Base-by-base conservation (phyloP, 306 rosid genomes). In the Alnus rubra region DNA sequence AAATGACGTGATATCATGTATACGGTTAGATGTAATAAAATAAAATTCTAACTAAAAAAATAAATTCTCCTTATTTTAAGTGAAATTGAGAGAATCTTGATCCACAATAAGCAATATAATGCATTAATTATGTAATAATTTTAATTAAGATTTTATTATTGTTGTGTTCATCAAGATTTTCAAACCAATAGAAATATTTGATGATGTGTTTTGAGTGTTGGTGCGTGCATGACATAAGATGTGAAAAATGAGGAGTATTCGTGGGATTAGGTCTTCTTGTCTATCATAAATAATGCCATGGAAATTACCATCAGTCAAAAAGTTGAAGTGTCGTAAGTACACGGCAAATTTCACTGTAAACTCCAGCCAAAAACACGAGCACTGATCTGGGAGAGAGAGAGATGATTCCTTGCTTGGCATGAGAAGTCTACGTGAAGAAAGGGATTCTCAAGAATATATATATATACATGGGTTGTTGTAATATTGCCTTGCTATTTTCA, bases 401-500 rank as follows among this genome's bases (percentile, higher is more conserved):
- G 64, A 39, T 54, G 86, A 88, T 78, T 83, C 84, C 60, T 84
- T 80, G 80, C 87, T 82, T 85, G 76, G 69, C 60, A 71, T 78
- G n/a, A 85, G 83, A 79, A 87, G 82, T 87, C 73, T 82, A 74
- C 81, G 78, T 72, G 83, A 83, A 87, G 87, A 82, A 88, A 83
- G 67, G 70, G 75, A 58, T 77, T 70, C 74, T 28, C 55, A 54
- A 81, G 75, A 52, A 84, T 81, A 76, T 42, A 39, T 39, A 39
- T 4, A 39, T 5, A 5, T 42, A 5, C 30, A 74, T 58, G 58
- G 77, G 78, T 58, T 75, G 78, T 78, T 80, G 54, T 56, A 39
- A 18, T 8, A 3, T 33, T 58, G 37, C 45, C 59, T 4, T 54
- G 72, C 23, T 7, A 31, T 49, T 52, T 71, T 62, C 49, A 12